These are phyloP conservation scores for Chalciporus piperatus DNA, from an alignment of 768 basidiomycete genomes.

Conservation along the genomic window DNA sequence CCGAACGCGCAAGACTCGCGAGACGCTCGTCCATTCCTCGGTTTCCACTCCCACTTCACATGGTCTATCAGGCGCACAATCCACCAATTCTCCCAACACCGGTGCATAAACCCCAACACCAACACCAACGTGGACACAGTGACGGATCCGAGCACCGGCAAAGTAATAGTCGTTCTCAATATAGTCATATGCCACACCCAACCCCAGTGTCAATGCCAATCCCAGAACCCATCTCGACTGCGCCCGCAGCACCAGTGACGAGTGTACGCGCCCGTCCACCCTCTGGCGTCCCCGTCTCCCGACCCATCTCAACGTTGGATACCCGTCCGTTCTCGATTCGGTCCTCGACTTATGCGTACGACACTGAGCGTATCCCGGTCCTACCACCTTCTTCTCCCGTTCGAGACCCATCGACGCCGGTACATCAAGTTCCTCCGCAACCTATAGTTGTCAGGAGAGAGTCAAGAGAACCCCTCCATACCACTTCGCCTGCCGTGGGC, in stretches of 20 bases:
- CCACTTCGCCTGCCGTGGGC: too few relatives aligned
- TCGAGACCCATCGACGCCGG: background rate
- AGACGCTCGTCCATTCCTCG: too few relatives aligned
- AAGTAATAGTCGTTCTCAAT: background rate
- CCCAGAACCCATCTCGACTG: background rate
- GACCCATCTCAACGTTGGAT: constrained; percentile 3
- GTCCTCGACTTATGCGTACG: constrained; percentile 1
- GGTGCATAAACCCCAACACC: constrained; percentile 4
- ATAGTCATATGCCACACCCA: too few relatives aligned
- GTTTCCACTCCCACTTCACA: background rate
- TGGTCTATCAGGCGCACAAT: background rate
- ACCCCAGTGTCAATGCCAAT: background rate
- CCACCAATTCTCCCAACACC: constrained; percentile 4
- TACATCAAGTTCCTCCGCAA: background rate
- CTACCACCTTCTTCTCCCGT: background rate
- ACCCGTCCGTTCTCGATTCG: background rate
- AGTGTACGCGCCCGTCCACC: background rate
- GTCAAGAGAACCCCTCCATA: too few relatives aligned
- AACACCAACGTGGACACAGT: background rate
- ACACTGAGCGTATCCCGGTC: background rate
- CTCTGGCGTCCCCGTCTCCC: background rate
- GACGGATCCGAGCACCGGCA: background rate
- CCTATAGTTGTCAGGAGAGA: background rate
- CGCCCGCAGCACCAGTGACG: background rate
- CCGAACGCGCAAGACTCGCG: background rate